Evolutionary conservation across 2,329 filamentous ascomycete genomes (phyloP).

Genomic region (Hypoxylon sp.): DNA sequence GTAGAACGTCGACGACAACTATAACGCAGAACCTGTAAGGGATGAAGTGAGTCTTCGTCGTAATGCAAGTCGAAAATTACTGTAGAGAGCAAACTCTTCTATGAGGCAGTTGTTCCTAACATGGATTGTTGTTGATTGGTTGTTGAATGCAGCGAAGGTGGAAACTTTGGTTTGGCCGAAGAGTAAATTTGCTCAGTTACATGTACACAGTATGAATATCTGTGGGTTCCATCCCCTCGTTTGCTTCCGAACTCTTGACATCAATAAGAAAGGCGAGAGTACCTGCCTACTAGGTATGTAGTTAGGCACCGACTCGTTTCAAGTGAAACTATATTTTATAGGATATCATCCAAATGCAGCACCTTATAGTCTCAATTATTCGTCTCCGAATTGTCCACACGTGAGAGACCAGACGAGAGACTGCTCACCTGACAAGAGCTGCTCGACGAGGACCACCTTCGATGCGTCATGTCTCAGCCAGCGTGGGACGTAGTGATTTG

Average conservation of each 20-base stretch:
- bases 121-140: conserved; percentile 8
- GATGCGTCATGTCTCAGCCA: background rate
- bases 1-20: background rate
- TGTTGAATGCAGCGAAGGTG: conserved; percentile 7
- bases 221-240: conserved; percentile 18
- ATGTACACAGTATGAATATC: conserved; percentile 5
- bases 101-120: conserved; percentile 6
- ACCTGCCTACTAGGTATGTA: too few species aligned
- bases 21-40: background rate
- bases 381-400: background rate
- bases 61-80: background rate
- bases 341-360: background rate
- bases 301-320: background rate
- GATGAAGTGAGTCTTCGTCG: background rate
- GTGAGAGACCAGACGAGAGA: background rate
- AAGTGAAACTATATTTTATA: background rate
- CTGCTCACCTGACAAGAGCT: background rate
- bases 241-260: background rate
- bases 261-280: background rate
- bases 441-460: background rate
- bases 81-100: background rate
- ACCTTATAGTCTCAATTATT: background rate
- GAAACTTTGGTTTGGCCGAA: background rate
- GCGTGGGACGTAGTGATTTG: background rate
- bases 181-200: conserved; percentile 4